Evolutionary conservation across 441 rosid species (phyloP).

Genomic region (Croton setiger): DNA sequence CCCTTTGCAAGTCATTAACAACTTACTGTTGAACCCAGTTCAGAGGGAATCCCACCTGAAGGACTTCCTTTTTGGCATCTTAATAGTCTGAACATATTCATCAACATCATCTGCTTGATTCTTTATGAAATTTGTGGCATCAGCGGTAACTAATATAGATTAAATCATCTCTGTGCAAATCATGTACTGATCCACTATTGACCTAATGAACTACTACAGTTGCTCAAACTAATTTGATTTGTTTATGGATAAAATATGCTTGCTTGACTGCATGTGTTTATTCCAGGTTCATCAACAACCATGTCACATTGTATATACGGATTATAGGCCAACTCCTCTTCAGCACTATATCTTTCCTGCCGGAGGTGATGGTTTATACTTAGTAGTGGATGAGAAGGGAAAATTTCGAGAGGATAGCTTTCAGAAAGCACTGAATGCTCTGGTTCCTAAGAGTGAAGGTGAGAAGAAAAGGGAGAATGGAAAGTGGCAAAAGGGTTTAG

Average conservation of each 20-base stretch:
- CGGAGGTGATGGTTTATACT: constrained; percentile 85
- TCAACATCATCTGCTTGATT: background rate
- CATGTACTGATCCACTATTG: background rate
- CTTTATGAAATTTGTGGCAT: background rate
- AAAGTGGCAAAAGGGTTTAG: constrained; percentile 69
- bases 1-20: background rate
- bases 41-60: background rate
- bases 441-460: constrained; percentile 68
- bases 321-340: constrained; percentile 99
- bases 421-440: constrained; percentile 89
- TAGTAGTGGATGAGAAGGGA: constrained; percentile 92
- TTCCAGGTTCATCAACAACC: constrained; percentile 92
- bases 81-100: background rate
- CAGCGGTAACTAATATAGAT: background rate
- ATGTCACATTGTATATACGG: constrained; percentile 98
- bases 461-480: constrained; percentile 76
- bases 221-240: constrained; percentile 5
- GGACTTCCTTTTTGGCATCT: background rate
- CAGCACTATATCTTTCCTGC: constrained; percentile 96
- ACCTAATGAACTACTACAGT: background rate
- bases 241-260: constrained; percentile 17
- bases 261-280: constrained; percentile 17
- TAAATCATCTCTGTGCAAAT: background rate
- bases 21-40: background rate
- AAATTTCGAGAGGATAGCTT: constrained; percentile 94